Percentiles rank a stretch among this genome's conserved stretches.
These are phyloP conservation scores for Paracoccidioides lutzii DNA, from an alignment of 2,329 filamentous ascomycete species.

Conservation along the genomic window DNA sequence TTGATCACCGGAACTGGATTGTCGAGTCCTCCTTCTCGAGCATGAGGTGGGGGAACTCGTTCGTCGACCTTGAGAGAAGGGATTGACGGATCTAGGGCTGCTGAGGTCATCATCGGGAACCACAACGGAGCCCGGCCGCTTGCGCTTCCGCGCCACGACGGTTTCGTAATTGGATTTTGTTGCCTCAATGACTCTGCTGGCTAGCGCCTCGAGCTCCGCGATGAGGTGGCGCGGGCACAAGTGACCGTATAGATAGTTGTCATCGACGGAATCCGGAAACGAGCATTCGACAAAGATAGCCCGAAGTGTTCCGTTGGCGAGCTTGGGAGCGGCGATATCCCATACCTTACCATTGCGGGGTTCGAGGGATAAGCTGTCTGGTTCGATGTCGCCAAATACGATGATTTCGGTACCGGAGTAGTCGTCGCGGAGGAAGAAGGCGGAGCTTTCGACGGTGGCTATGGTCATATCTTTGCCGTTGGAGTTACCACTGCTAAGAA, in stretches of 20 bases:
- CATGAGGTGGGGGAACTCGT: background rate
- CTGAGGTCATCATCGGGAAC: slow-evolving; percentile 2
- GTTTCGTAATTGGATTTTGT: slow-evolving; percentile 25
- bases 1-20: background rate
- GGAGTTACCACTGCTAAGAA: background rate
- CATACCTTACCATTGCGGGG: slow-evolving; percentile 75
- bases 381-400: slow-evolving; percentile 92
- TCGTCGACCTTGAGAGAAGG: background rate
- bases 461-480: slow-evolving; percentile 5
- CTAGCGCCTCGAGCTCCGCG: slow-evolving; percentile 61
- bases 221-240: slow-evolving; percentile 72
- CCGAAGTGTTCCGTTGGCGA: slow-evolving; percentile 55
- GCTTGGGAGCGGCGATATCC: slow-evolving; percentile 77
- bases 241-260: slow-evolving; percentile 76
- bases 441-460: slow-evolving; percentile 57
- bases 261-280: slow-evolving; percentile 67
- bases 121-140: slow-evolving; percentile 18
- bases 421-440: slow-evolving; percentile 79
- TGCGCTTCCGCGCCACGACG: slow-evolving; percentile 30
- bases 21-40: background rate
- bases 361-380: slow-evolving; percentile 68
- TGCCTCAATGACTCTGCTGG: slow-evolving; percentile 51
- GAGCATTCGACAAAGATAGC: slow-evolving; percentile 95
- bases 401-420: slow-evolving; percentile 62
- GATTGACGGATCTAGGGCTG: slow-evolving; percentile 4